Evolutionary conservation across 1,139 yeast genomes (phyloP).

Genomic region (Debaryomyces nepalensis): DNA sequence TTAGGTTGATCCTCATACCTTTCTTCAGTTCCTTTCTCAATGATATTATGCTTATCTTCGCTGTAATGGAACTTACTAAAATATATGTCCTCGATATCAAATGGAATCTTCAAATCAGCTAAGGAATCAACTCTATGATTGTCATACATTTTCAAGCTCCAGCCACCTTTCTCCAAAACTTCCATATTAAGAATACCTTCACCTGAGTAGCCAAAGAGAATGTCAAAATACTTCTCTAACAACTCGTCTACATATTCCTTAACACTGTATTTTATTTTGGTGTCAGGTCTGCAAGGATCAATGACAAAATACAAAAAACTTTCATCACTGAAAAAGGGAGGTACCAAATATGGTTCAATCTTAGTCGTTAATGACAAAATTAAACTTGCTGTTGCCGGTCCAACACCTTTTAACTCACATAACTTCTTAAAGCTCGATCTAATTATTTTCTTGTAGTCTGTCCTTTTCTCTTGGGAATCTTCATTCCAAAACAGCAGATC

Average conservation of each 20-base stretch:
- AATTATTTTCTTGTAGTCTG: conserved; percentile 24
- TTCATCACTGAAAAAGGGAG: conserved; percentile 58
- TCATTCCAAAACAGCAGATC: conserved; percentile 20
- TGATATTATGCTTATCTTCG: conserved; percentile 12
- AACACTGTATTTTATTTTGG: conserved; percentile 44
- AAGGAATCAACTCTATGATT: conserved; percentile 30
- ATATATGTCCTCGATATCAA: conserved; percentile 22
- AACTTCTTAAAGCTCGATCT: conserved; percentile 33
- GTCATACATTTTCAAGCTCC: conserved; percentile 41
- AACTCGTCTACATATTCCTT: conserved; percentile 48
- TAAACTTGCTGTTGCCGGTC: conserved; percentile 56
- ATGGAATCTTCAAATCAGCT: conserved; percentile 28
- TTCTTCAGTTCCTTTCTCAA: conserved; percentile 12
- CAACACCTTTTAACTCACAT: conserved; percentile 49
- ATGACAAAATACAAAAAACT: conserved; percentile 42
- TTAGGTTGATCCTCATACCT: conserved; percentile 13
- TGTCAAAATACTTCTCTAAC: conserved; percentile 29
- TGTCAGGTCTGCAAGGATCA: conserved; percentile 32
- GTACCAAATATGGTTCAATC: conserved; percentile 30
- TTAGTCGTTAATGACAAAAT: conserved; percentile 38
- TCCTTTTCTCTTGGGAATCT: conserved; percentile 6
- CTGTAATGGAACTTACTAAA: conserved; percentile 14
- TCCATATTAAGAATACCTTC: conserved; percentile 21
- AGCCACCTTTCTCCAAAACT: conserved; percentile 40
- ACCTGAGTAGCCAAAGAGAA: conserved; percentile 16